phyloP scores from a whole-genome alignment of 2,329 filamentous ascomycete species.

The Cordyceps pruinosa region DNA sequence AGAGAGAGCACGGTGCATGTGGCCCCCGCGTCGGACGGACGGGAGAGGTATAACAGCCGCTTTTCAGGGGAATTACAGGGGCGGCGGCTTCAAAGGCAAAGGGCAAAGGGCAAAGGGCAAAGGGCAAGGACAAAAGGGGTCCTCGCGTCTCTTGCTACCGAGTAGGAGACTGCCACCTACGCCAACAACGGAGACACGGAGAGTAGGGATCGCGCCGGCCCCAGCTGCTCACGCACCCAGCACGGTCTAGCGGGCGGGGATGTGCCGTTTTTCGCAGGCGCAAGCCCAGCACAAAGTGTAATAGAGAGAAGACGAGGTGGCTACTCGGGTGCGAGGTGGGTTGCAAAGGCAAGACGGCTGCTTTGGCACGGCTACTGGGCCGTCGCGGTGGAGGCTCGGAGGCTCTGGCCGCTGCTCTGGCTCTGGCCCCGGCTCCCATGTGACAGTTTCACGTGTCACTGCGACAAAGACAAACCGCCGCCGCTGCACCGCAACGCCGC shows the following conservation, averaged over 20 bases:
- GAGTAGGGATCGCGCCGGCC: conserved; percentile 12
- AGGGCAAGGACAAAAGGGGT: background rate
- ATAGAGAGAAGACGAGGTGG: background rate
- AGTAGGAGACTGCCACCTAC: background rate
- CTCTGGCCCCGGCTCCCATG: conserved; percentile 12
- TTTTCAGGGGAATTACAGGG: background rate
- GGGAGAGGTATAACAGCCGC: conserved; percentile 7
- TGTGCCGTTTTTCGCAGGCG: conserved; percentile 7
- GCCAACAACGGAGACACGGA: conserved; percentile 12
- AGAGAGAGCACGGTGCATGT: conserved; percentile 2
- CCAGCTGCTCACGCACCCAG: conserved; percentile 2
- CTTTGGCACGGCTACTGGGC: background rate
- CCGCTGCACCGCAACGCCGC: background rate
- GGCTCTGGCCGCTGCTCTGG: no score
- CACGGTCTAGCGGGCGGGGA: conserved; percentile 1
- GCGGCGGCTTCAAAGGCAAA: background rate
- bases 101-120: background rate
- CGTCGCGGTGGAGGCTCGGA: background rate
- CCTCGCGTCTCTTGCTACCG: background rate
- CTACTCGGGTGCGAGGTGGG: background rate
- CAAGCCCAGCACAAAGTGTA: no score
- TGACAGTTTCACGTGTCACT: conserved; percentile 15
- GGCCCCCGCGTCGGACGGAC: conserved; percentile 1
- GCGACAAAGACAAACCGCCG: conserved; percentile 7
- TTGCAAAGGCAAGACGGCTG: conserved; percentile 6